These are phyloP conservation scores for Xylaria cubensis DNA, from an alignment of 495 filamentous ascomycete genomes.

Conservation along the genomic window DNA sequence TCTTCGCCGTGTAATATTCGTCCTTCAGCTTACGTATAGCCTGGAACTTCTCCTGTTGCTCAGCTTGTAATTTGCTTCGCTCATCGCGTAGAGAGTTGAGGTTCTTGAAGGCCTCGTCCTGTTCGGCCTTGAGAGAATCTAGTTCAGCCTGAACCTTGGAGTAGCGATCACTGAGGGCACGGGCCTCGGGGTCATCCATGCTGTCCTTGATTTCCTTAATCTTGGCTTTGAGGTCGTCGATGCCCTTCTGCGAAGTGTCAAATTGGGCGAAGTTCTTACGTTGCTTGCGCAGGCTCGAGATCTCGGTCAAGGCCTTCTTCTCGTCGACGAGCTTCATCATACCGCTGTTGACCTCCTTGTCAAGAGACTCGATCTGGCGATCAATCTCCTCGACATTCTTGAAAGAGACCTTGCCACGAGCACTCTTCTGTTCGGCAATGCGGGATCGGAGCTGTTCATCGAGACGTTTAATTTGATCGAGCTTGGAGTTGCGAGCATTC, in stretches of 20 bases:
- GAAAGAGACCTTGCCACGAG: conserved; percentile 75
- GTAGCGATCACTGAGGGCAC: conserved; percentile 84
- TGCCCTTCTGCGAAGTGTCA: conserved; percentile 80
- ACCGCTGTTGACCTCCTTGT: conserved; percentile 82
- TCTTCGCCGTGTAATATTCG: conserved; percentile 76
- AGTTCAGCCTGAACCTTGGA: conserved; percentile 82
- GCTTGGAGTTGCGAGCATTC: conserved; percentile 70
- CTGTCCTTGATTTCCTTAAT: conserved; percentile 84
- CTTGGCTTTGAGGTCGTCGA: conserved; percentile 82
- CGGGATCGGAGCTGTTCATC: conserved; percentile 82
- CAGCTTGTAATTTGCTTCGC: conserved; percentile 76
- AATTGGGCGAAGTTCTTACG: conserved; percentile 88
- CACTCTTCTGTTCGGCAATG: conserved; percentile 83
- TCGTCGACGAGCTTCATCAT: conserved; percentile 95
- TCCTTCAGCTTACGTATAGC: conserved; percentile 86
- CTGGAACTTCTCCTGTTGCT: conserved; percentile 83
- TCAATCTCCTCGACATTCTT: conserved; percentile 90
- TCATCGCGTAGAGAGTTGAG: conserved; percentile 88
- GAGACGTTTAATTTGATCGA: conserved; percentile 85
- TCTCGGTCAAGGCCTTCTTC: conserved; percentile 87
- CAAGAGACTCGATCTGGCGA: conserved; percentile 75
- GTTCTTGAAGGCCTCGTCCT: conserved; percentile 86
- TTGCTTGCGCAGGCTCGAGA: conserved; percentile 81
- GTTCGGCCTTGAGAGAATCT: conserved; percentile 85
- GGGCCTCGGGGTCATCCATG: conserved; percentile 90